phyloP scores from a whole-genome alignment of 371 early-diverging fungal species.

The Thermomucor indicae-seudaticae region DNA sequence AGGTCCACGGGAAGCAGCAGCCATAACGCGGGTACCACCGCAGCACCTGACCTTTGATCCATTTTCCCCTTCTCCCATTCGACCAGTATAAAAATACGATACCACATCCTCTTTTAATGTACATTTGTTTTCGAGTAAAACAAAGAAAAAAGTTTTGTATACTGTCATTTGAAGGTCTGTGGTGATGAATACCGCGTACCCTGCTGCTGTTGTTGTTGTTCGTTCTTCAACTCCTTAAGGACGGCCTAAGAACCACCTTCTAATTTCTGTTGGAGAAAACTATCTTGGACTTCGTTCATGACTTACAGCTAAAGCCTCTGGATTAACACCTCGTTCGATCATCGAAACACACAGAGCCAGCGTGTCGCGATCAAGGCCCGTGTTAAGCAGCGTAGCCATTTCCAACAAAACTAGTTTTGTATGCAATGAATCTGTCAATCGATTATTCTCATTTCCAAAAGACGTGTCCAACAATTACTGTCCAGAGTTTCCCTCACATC shows the following conservation, averaged over 20 bases:
- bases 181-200: no score
- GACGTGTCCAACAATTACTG: slow-evolving; percentile 7
- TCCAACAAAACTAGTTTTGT: slow-evolving; percentile 55
- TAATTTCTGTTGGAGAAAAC: neutral
- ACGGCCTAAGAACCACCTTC: slow-evolving; percentile 1
- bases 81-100: neutral
- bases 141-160: no score
- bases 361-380: slow-evolving; percentile 70
- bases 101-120: neutral
- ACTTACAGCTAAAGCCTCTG: slow-evolving; percentile 76
- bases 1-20: slow-evolving; percentile 21
- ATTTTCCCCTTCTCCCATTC: neutral
- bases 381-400: slow-evolving; percentile 65
- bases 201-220: neutral
- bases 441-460: neutral
- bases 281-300: neutral
- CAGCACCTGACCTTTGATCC: neutral
- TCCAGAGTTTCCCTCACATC: slow-evolving; percentile 21
- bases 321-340: slow-evolving; percentile 77
- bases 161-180: no score
- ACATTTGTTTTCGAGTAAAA: no score
- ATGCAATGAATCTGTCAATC: neutral
- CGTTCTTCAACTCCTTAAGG: slow-evolving; percentile 1
- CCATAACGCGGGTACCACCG: neutral
- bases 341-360: slow-evolving; percentile 68